These are phyloP conservation scores for Apiospora rasikravindrae DNA, from an alignment of 2,329 filamentous ascomycete genomes.

Conservation along the genomic window DNA sequence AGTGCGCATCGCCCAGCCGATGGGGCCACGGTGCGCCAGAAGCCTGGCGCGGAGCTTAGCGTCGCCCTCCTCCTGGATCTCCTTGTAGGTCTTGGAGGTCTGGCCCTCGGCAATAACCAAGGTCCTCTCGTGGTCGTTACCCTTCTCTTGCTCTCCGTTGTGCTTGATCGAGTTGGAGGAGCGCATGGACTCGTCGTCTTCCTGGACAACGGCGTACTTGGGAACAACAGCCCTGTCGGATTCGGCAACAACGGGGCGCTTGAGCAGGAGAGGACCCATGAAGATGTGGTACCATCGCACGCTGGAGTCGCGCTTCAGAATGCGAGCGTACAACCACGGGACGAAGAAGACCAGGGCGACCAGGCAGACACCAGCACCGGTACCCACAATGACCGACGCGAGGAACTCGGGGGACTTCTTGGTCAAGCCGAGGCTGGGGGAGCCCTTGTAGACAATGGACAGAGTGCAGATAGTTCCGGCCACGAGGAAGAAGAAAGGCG, in stretches of 20 bases:
- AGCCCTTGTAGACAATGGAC: conserved; percentile 82
- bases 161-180: conserved; percentile 12
- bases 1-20: conserved; percentile 84
- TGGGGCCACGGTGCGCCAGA: conserved; percentile 64
- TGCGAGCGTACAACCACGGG: conserved; percentile 68
- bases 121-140: conserved; percentile 47
- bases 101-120: conserved; percentile 52
- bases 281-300: conserved; percentile 68
- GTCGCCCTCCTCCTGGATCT: conserved; percentile 62
- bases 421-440: conserved; percentile 67
- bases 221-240: conserved; percentile 65
- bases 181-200: conserved; percentile 45
- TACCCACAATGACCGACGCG: conserved; percentile 68
- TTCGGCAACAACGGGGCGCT: conserved; percentile 59
- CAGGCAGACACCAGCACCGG: conserved; percentile 62
- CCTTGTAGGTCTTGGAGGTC: conserved; percentile 62
- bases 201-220: conserved; percentile 78
- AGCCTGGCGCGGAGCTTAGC: conserved; percentile 68
- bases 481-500: conserved; percentile 79
- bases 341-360: conserved; percentile 74
- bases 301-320: conserved; percentile 71
- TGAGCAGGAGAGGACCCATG: conserved; percentile 68
- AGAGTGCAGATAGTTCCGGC: conserved; percentile 76
- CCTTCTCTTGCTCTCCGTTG: neutral
- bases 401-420: conserved; percentile 73